Evolutionary conservation across 2,329 filamentous ascomycete genomes (phyloP), one percentile per base, ranked within the genome.

Genomic region (Cladophialophora psammophila): DNA sequence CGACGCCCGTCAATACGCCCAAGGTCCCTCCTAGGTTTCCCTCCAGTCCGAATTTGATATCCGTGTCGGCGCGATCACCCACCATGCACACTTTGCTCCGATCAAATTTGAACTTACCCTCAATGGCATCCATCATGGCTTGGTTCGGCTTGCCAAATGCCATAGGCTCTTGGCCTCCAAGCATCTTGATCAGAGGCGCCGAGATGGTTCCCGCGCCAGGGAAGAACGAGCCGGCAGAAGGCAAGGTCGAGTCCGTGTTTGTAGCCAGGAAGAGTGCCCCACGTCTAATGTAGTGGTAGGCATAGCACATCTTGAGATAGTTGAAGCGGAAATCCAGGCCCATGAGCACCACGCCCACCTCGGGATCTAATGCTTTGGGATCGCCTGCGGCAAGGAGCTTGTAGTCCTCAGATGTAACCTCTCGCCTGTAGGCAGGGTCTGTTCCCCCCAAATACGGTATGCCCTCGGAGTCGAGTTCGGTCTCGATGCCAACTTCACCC

Each of bases 71-170:
- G 35, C 95, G 86, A 78, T 99, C 95, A 6, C 95, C 95, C 52
- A 99, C 87, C 95, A 99, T 99, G 80, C 95, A 98, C 0, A 95
- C 92, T 73, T 88, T 88, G 67, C 85, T 87, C 42, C 94, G 87
- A 78, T 98, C 90, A 62, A 99, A 90, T 72, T 91, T 86, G 79
- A 98, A 97, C 80, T 96, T 97, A 66, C 94, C 94, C 83, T 98
- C 94, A 65, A 99, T 91, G 2, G 95, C 93, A 78, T 98, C 94
- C 94, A 99, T 97, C 95, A 99, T 99, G 3, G 94, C 94, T 82
- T 97, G 93, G 77, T 93, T 97, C 2, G 95, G 95, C 82, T 99
- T 99, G 0, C 95, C 95, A 48, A 98, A 82, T 2, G 92, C 89
- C 36, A 93, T 80, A 0, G 95, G 94, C 74, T 91, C 84, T 2